Evolutionary conservation across 2,329 filamentous ascomycete genomes (phyloP).

Genomic region (Ophiostoma angusticollis): DNA sequence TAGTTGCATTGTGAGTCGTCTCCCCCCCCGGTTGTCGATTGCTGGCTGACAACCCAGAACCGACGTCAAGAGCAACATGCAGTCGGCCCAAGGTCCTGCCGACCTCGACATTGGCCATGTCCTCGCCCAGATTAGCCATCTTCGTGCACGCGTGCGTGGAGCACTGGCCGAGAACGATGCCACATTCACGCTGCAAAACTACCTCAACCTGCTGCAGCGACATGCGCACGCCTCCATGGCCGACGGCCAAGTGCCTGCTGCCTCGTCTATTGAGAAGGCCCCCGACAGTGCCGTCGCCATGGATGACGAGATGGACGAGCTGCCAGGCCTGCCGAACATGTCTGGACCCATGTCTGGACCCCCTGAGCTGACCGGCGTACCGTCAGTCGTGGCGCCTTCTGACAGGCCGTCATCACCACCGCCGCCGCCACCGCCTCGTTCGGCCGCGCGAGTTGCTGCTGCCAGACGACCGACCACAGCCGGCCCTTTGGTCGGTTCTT

Average conservation of each 20-base stretch:
- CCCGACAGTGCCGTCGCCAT: slow-evolving; percentile 31
- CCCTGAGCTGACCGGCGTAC: slow-evolving; percentile 17
- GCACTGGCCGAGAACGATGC: slow-evolving; percentile 52
- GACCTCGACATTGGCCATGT: slow-evolving; percentile 22
- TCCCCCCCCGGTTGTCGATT: neutral
- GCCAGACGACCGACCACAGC: no score
- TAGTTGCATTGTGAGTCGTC: slow-evolving; percentile 23
- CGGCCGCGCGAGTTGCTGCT: no score
- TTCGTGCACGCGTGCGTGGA: slow-evolving; percentile 21
- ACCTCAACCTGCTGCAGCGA: slow-evolving; percentile 56
- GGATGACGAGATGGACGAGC: slow-evolving; percentile 20
- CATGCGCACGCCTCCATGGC: slow-evolving; percentile 29
- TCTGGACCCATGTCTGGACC: no score
- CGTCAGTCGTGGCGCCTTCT: slow-evolving; percentile 14
- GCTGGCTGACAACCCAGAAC: neutral
- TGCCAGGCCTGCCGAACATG: no score
- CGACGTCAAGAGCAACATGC: slow-evolving; percentile 6
- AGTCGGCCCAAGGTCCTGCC: neutral
- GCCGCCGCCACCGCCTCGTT: no score
- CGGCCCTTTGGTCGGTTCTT: no score
- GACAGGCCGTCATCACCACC: no score
- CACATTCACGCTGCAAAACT: slow-evolving; percentile 54
- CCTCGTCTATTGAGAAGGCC: slow-evolving; percentile 22
- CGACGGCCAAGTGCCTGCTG: neutral
- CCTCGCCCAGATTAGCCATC: slow-evolving; percentile 22